These are phyloP conservation scores for Pichia californica DNA, from an alignment of 805 yeast species.

Conservation along the genomic window DNA sequence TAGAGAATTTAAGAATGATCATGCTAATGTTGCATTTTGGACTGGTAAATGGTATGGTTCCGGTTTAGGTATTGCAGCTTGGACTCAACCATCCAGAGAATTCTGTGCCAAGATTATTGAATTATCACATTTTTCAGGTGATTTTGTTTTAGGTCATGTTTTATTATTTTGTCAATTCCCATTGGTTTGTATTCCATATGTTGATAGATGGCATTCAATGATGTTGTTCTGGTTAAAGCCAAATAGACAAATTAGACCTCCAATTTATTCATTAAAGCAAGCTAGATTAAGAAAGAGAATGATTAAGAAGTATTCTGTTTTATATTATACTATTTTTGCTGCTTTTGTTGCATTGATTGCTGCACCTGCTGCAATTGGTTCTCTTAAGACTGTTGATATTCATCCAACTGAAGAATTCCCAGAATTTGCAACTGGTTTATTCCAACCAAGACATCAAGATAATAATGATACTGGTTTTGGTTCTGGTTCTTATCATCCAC, in stretches of 20 bases:
- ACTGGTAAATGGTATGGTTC: constrained; percentile 98
- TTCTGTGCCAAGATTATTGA: constrained; percentile 90
- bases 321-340: constrained; percentile 66
- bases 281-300: constrained; percentile 94
- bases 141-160: constrained; percentile 87
- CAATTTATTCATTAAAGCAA: constrained; percentile 94
- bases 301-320: constrained; percentile 85
- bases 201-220: constrained; percentile 97
- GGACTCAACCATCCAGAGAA: constrained; percentile 95
- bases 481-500: constrained; percentile 33
- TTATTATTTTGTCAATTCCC: constrained; percentile 88
- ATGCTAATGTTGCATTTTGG: constrained; percentile 98
- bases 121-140: constrained; percentile 93
- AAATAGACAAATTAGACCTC: constrained; percentile 93
- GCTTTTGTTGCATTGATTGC: constrained; percentile 71
- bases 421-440: constrained; percentile 49
- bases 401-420: constrained; percentile 29
- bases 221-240: constrained; percentile 99
- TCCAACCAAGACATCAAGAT: constrained; percentile 81
- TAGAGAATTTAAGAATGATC: constrained; percentile 94
- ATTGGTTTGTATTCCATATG: constrained; percentile 70
- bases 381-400: constrained; percentile 35
- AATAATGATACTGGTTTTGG: constrained; percentile 78
- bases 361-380: constrained; percentile 85
- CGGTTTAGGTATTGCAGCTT: constrained; percentile 88